Evolutionary conservation across 345 rosid species (phyloP).

Genomic region (Microthlaspi erraticum): DNA sequence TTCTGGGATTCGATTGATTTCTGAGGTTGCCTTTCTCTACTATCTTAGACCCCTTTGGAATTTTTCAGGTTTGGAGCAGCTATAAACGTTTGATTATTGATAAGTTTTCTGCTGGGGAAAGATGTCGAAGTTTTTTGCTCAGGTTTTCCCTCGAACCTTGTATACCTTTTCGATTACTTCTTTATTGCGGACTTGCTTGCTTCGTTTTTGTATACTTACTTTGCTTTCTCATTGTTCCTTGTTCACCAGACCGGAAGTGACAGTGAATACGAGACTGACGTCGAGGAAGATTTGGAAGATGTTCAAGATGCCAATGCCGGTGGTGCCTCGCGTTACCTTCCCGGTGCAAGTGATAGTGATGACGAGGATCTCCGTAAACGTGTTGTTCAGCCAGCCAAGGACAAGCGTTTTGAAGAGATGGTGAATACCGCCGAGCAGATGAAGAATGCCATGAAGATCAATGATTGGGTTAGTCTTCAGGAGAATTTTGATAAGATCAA

Average conservation of each 20-base stretch:
- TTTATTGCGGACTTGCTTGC: not conserved
- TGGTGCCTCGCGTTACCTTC: constrained; percentile 55
- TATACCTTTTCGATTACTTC: not conserved
- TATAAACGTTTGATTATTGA: constrained; percentile 14
- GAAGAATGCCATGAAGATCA: constrained; percentile 88
- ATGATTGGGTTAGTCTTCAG: constrained; percentile 90
- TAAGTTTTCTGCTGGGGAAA: constrained; percentile 9
- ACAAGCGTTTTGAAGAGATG: constrained; percentile 92
- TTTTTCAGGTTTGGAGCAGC: constrained; percentile 38
- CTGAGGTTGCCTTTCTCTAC: constrained; percentile 27
- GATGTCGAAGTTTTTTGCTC: constrained; percentile 75
- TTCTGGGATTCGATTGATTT: constrained; percentile 19
- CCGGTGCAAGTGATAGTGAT: constrained; percentile 69
- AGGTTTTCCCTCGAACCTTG: constrained; percentile 54
- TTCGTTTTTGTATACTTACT: constrained; percentile 15
- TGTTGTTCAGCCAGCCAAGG: constrained; percentile 82
- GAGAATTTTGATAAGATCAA: constrained; percentile 90
- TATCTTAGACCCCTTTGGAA: constrained; percentile 5
- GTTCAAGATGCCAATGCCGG: constrained; percentile 46
- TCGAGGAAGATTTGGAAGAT: constrained; percentile 54
- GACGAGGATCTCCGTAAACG: constrained; percentile 76
- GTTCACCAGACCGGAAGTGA: constrained; percentile 68
- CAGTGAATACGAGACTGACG: constrained; percentile 65
- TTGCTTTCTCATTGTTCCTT: not conserved
- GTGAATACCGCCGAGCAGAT: constrained; percentile 69